Percentiles rank a stretch among this genome's conserved stretches.
These are phyloP conservation scores for Monosporozyma servazzii DNA, from an alignment of 805 yeast species.

Conservation along the genomic window DNA sequence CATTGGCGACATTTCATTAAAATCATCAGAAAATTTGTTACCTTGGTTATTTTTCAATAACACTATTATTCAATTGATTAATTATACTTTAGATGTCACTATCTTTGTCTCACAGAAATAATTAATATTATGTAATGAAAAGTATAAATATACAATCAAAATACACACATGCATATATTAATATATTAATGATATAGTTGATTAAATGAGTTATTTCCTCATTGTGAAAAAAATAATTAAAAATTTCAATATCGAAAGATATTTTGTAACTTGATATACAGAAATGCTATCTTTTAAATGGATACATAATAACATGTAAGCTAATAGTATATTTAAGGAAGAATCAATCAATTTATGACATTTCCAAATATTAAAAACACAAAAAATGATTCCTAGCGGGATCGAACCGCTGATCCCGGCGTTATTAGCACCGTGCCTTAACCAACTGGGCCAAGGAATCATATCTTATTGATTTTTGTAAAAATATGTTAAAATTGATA, in stretches of 20 bases:
- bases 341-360: no score
- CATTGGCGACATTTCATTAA: constrained; percentile 20
- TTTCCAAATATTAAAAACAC: no score
- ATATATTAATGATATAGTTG: not conserved
- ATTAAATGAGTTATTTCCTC: no score
- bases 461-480: not conserved
- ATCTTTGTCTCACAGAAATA: constrained; percentile 4
- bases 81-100: constrained; percentile 13
- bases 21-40: constrained; percentile 10
- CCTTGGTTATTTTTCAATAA: constrained; percentile 17
- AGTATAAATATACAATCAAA: not conserved
- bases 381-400: constrained; percentile 9
- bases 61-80: constrained; percentile 12
- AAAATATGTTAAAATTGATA: no score
- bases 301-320: no score
- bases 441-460: constrained; percentile 10
- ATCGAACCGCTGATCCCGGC: constrained; percentile 11
- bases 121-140: not conserved
- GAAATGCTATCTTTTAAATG: no score
- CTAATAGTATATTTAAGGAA: no score
- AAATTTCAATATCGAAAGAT: no score
- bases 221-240: no score
- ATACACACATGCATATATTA: not conserved
- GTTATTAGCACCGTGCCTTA: constrained; percentile 10
- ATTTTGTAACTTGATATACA: no score